A percentile compares a stretch with the other conserved stretches of the same genome.
Conservation (phyloP, 1,284 basidiomycete species). For the Cutaneotrichosporon dermatis region DNA sequence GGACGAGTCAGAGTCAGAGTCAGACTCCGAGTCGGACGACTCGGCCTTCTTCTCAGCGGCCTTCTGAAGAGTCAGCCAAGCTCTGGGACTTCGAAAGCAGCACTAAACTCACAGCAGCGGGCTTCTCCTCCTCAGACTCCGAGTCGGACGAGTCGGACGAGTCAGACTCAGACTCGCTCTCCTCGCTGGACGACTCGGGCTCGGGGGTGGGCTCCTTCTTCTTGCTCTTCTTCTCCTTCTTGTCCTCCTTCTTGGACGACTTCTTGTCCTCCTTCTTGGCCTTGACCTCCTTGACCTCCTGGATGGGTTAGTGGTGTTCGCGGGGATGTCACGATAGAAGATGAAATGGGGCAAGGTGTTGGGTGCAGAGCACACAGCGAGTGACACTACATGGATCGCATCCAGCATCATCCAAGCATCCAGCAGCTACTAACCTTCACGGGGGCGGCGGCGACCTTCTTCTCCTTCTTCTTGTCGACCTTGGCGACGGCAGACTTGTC, state of each 20-base stretch:
- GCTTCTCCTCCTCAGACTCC: conserved; percentile 14
- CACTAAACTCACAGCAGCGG: conserved; percentile 7
- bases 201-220: conserved; percentile 48
- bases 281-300: conserved; percentile 9
- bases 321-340: no score
- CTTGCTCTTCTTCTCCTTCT: conserved; percentile 50
- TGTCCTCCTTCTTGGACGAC: conserved; percentile 28
- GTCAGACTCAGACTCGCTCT: conserved; percentile 56
- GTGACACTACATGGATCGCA: no score
- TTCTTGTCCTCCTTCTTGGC: conserved; percentile 4
- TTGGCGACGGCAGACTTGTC: neutral
- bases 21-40: conserved; percentile 40
- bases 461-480: conserved; percentile 30
- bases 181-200: conserved; percentile 21
- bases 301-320: neutral
- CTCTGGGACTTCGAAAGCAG: no score
- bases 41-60: conserved; percentile 78
- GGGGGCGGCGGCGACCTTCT: conserved; percentile 11
- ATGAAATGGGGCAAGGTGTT: no score
- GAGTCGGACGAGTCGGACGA: conserved; percentile 43
- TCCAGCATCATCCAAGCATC: no score
- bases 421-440: conserved; percentile 8
- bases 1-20: conserved; percentile 5
- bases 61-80: conserved; percentile 15
- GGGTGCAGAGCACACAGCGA: no score